Evolutionary conservation across 768 basidiomycete genomes (phyloP), one percentile per base, ranked within the genome.

Genomic region (Rhodocollybia butyracea): DNA sequence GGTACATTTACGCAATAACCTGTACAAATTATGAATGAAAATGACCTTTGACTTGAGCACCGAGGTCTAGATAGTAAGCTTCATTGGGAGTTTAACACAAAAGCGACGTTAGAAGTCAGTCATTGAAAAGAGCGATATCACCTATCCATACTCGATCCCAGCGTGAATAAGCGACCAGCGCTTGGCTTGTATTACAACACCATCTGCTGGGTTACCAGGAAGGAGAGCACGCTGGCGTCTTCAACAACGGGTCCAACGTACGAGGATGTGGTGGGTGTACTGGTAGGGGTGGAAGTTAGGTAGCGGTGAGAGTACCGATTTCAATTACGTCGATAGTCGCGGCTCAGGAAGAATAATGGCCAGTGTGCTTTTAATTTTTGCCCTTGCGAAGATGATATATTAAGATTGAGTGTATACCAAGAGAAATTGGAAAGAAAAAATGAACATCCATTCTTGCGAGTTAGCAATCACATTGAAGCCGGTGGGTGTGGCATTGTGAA

Each of bases 371-470:
- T n/a, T n/a, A n/a, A n/a, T 48, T 42, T 22, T 77, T 51, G 72
- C 72, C n/a, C 81, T 80, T 36, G 80, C 81, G 64, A 76, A 85
- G 1, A 77, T 82, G 62, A 86, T 88, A 66, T 78, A 87, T 61
- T 87, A 87, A 66, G 86, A 50, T 85, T 73, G 60, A 48, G 30
- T n/a, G n/a, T n/a, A n/a, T n/a, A n/a, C n/a, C n/a, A n/a, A n/a
- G n/a, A n/a, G n/a, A n/a, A n/a, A n/a, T n/a, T n/a, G n/a, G n/a
- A n/a, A n/a, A n/a, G n/a, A n/a, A n/a, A n/a, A n/a, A n/a, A n/a
- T n/a, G n/a, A n/a, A n/a, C n/a, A n/a, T n/a, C n/a, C n/a, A n/a
- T n/a, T n/a, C n/a, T n/a, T n/a, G 41, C 27, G 36, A 40, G 64
- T 68, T 54, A 58, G 69, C 42, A 64, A 62, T 40, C 64, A 57